These are phyloP conservation scores for Shiraia bambusicola DNA, from an alignment of 2,329 filamentous ascomycete species.

Conservation along the genomic window DNA sequence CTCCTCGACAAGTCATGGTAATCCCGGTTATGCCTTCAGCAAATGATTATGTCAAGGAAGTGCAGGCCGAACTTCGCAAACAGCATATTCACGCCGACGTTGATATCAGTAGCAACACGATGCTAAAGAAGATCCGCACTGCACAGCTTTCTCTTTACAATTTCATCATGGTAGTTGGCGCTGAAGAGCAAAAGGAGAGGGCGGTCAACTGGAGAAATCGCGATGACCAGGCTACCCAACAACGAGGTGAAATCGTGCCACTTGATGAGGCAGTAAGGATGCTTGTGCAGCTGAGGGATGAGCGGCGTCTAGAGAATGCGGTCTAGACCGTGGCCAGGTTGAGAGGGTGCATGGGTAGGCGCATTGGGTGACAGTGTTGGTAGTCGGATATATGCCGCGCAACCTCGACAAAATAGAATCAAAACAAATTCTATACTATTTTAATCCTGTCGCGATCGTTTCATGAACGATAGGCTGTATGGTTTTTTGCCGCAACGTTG, in stretches of 20 bases:
- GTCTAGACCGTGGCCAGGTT: not conserved
- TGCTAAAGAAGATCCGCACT: constrained; percentile 86
- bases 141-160: constrained; percentile 81
- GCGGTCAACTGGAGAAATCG: constrained; percentile 66
- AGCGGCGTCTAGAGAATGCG: constrained; percentile 41
- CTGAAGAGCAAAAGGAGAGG: constrained; percentile 60
- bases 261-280: constrained; percentile 60
- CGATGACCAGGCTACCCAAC: constrained; percentile 63
- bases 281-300: constrained; percentile 50
- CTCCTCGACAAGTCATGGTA: constrained; percentile 77
- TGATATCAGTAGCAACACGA: constrained; percentile 73
- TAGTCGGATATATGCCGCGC: no score
- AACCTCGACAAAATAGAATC: no score
- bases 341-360: not conserved
- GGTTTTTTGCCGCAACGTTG: no score
- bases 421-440: not conserved
- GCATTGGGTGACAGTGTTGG: not conserved
- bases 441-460: not conserved
- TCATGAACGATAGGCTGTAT: no score
- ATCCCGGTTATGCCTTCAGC: constrained; percentile 74
- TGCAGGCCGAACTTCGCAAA: constrained; percentile 67
- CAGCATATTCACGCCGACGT: constrained; percentile 70
- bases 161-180: constrained; percentile 74
- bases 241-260: constrained; percentile 62
- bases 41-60: constrained; percentile 72